These are phyloP conservation scores for Apiotrichum akiyoshidainum DNA, from an alignment of 1,284 basidiomycete genomes.

Conservation along the genomic window DNA sequence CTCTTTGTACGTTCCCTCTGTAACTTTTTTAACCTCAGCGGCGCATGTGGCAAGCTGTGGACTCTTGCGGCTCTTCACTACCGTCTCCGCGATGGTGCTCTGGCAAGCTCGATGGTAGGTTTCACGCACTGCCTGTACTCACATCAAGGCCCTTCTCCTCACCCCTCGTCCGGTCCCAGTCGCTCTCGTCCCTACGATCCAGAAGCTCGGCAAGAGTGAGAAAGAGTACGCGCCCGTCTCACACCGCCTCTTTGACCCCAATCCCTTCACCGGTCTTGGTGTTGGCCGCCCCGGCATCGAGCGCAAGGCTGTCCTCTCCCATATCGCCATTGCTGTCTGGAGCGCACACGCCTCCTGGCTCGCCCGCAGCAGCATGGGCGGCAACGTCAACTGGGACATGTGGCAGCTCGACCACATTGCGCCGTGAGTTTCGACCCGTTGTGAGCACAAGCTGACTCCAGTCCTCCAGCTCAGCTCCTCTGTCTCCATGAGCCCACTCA, in stretches of 20 bases:
- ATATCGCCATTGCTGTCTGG: constrained; percentile 15
- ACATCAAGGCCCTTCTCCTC: constrained; percentile 18
- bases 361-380: constrained; percentile 10
- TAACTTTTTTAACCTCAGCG: constrained; percentile 7
- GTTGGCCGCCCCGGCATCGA: constrained; percentile 10
- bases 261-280: constrained; percentile 17
- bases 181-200: constrained; percentile 7
- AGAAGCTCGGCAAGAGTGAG: constrained; percentile 13
- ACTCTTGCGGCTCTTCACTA: constrained; percentile 19
- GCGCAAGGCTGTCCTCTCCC: constrained; percentile 6
- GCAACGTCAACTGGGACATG: constrained; percentile 11
- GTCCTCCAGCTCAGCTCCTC: constrained; percentile 8
- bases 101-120: constrained; percentile 17
- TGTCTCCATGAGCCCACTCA: not conserved
- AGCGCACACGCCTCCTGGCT: constrained; percentile 16
- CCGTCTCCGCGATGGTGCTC: constrained; percentile 22
- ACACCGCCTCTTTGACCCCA: constrained; percentile 16
- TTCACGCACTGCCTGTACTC: rapidly evolving
- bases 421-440: not conserved
- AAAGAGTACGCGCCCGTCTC: constrained; percentile 12
- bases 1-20: constrained; percentile 6
- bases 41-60: constrained; percentile 19
- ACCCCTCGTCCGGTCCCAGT: constrained; percentile 14
- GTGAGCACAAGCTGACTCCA: not conserved
- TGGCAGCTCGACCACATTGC: constrained; percentile 18